These are phyloP conservation scores for Microthlaspi erraticum DNA, from an alignment of 345 rosid species.

Conservation along the genomic window DNA sequence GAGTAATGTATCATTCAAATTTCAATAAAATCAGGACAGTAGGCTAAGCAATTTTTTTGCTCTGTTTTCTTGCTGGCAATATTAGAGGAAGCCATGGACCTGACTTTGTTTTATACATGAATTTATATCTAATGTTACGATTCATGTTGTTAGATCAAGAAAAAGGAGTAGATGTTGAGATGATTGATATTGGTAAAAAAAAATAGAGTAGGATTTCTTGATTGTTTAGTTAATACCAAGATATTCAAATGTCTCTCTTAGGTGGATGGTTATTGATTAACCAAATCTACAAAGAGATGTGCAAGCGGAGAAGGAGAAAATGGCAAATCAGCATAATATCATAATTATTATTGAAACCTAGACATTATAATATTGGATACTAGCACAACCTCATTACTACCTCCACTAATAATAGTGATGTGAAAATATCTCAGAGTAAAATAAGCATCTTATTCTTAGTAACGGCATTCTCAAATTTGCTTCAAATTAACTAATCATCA, in stretches of 20 bases:
- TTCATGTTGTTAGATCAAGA: not conserved
- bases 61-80: not conserved
- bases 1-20: slow-evolving; percentile 5
- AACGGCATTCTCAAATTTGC: slow-evolving; percentile 9
- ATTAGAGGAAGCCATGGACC: slow-evolving; percentile 13
- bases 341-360: slow-evolving; percentile 36
- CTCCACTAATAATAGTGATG: slow-evolving; percentile 24
- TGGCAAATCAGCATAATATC: slow-evolving; percentile 40
- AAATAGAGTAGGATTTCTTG: not conserved
- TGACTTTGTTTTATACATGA: not conserved
- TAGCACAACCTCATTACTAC: slow-evolving; percentile 31
- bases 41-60: not conserved
- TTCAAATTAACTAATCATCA: slow-evolving; percentile 7
- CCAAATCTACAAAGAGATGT: slow-evolving; percentile 29
- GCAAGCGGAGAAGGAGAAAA: slow-evolving; percentile 12
- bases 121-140: slow-evolving; percentile 1
- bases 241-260: slow-evolving; percentile 25
- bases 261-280: slow-evolving; percentile 33
- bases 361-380: slow-evolving; percentile 11
- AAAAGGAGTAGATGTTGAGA: too few relatives aligned
- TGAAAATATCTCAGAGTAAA: slow-evolving; percentile 30
- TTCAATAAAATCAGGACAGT: not conserved
- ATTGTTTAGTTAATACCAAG: slow-evolving; percentile 12
- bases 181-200: not conserved
- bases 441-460: slow-evolving; percentile 40